Conservation (phyloP, 805 yeast genomes). For the Nakazawaea wickerhamii region DNA sequence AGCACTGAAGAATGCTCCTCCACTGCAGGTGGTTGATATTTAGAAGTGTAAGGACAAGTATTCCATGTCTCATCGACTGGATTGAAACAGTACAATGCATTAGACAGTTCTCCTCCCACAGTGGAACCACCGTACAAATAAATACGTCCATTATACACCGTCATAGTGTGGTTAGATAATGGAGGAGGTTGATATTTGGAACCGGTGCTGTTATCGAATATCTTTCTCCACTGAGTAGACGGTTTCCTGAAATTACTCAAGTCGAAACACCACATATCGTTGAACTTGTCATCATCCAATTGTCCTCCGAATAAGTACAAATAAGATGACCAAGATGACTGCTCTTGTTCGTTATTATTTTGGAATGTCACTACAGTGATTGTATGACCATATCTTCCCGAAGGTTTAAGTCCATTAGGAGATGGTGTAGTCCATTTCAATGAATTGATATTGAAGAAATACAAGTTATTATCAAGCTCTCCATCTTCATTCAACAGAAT, state of each 20-base stretch:
- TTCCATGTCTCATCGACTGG: constrained; percentile 67
- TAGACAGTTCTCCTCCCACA: constrained; percentile 61
- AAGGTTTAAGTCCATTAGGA: constrained; percentile 71
- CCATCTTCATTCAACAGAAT: constrained; percentile 68
- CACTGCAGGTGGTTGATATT: constrained; percentile 65
- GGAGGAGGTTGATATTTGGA: constrained; percentile 56
- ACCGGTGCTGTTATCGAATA: constrained; percentile 44
- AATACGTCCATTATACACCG: constrained; percentile 68
- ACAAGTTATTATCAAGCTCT: constrained; percentile 82
- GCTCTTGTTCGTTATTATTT: constrained; percentile 30
- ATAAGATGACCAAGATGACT: constrained; percentile 37
- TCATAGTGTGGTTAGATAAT: constrained; percentile 87
- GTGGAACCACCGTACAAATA: constrained; percentile 90
- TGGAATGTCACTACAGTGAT: constrained; percentile 68
- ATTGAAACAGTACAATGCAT: constrained; percentile 79
- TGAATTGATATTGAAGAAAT: constrained; percentile 76
- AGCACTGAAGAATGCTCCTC: constrained; percentile 89
- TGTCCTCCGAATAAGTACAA: constrained; percentile 94
- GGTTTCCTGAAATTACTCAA: constrained; percentile 80
- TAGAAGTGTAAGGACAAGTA: constrained; percentile 61
- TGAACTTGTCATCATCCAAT: constrained; percentile 70
- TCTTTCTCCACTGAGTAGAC: constrained; percentile 76
- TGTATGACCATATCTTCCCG: constrained; percentile 93
- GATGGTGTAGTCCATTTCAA: constrained; percentile 76
- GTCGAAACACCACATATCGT: constrained; percentile 83